A percentile compares a stretch with the other conserved stretches of the same genome.
Evolutionary conservation across 2,329 filamentous ascomycete species (phyloP).

Genomic region (Mollisiaceae sp.): DNA sequence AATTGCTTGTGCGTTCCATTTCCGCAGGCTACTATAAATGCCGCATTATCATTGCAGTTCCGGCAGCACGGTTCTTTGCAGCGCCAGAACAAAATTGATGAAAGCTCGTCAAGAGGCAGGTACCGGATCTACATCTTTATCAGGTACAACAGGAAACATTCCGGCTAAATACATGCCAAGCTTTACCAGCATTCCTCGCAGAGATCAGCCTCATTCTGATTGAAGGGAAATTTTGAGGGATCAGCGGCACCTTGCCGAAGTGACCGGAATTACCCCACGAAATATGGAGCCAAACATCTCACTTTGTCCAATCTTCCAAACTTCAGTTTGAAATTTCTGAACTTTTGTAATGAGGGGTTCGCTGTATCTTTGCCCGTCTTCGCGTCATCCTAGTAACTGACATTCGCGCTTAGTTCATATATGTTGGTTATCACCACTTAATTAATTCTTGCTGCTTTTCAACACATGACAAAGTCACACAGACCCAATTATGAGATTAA

Average conservation of each 20-base stretch:
- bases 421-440: neutral
- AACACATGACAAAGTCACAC: neutral
- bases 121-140: neutral
- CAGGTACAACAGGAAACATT: neutral
- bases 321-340: neutral
- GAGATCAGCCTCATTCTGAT: conserved; percentile 7
- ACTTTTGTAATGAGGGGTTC: neutral
- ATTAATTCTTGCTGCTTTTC: neutral
- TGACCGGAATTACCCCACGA: conserved; percentile 1
- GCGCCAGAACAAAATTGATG: neutral
- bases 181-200: neutral
- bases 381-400: neutral
- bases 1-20: neutral
- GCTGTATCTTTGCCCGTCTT: neutral
- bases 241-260: neutral
- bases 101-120: neutral
- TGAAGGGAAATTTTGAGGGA: conserved; percentile 3
- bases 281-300: neutral
- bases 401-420: neutral
- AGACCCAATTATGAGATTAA: neutral
- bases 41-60: neutral
- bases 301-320: neutral
- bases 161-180: conserved; percentile 8
- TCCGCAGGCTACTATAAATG: neutral
- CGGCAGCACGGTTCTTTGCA: conserved; percentile 1